A percentile compares a stretch with the other conserved stretches of the same genome.
phyloP scores from a whole-genome alignment of 2,329 filamentous ascomycete genomes.

The Fusarium vanettenii region DNA sequence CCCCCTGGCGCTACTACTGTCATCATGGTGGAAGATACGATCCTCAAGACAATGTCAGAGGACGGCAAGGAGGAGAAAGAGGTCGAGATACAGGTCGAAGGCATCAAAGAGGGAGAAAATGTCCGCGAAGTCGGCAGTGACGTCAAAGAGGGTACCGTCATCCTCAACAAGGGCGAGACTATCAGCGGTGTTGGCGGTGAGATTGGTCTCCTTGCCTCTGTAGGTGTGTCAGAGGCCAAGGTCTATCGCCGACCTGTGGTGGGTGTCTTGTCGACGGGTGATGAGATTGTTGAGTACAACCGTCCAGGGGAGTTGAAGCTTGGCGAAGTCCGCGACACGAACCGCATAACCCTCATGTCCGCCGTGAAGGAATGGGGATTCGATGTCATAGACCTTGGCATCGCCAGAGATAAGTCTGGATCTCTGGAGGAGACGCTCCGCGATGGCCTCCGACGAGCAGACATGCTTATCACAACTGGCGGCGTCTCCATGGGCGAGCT shows the following conservation, averaged over 20 bases:
- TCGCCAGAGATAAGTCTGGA: slow-evolving; percentile 79
- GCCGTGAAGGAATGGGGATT: slow-evolving; percentile 81
- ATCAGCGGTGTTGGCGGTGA: slow-evolving; percentile 91
- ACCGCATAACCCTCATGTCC: slow-evolving; percentile 86
- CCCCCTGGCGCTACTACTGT: slow-evolving; percentile 91
- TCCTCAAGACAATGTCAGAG: slow-evolving; percentile 78
- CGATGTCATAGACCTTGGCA: slow-evolving; percentile 84
- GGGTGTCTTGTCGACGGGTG: slow-evolving; percentile 91
- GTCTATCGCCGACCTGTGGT: slow-evolving; percentile 83
- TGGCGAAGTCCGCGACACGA: slow-evolving; percentile 94
- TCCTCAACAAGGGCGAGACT: slow-evolving; percentile 82
- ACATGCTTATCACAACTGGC: slow-evolving; percentile 90
- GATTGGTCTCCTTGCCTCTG: slow-evolving; percentile 87
- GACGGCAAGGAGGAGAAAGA: slow-evolving; percentile 88
- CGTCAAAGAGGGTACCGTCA: slow-evolving; percentile 73
- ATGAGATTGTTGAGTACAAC: slow-evolving; percentile 87
- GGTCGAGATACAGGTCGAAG: slow-evolving; percentile 85
- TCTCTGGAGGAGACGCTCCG: slow-evolving; percentile 83
- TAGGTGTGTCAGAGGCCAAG: slow-evolving; percentile 77
- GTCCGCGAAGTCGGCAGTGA: slow-evolving; percentile 93
- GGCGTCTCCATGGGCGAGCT: slow-evolving; percentile 98
- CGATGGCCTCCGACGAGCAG: slow-evolving; percentile 76
- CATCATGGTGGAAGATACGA: slow-evolving; percentile 92
- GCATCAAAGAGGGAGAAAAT: slow-evolving; percentile 83
- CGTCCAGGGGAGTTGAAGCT: slow-evolving; percentile 70